Evolutionary conservation across 2,329 filamentous ascomycete genomes (phyloP), one percentile per base, ranked within the genome.

Genomic region (Reticulascus tulasneorum): DNA sequence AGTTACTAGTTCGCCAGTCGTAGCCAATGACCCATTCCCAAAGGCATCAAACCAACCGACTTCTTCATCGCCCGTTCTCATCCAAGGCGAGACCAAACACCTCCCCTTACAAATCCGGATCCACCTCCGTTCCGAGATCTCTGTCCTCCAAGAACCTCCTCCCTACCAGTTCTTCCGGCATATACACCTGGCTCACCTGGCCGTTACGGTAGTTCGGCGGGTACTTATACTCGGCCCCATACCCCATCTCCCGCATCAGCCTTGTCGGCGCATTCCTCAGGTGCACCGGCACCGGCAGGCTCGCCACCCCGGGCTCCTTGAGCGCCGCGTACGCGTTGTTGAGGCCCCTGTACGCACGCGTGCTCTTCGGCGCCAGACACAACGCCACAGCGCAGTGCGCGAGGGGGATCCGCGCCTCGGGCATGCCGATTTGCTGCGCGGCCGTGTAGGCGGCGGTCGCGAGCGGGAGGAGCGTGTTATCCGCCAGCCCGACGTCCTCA

Each of bases 141-240:
- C 71, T 66, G 5, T 89, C 80, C 53, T 94, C 88, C 23, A 97
- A 60, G 53, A 97, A 97, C 15, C 53, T 68, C 30, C 84, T 72
- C 0, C 82, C 88, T 23, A 68, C 58, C 7, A 98, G 60, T 37
- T 76, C 75, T 9, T 87, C 82, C 0, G 93, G 93, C n/a, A 98
- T 61, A 60, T 97, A 98, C 17, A 90, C 84, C 64, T 98, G 93
- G 45, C 70, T 75, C 1, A 97, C 91, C 48, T 67, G 77, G 0
- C 93, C 93, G 42, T 90, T 79, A 33, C 76, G 64, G 53, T 91
- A 98, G 49, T 94, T 86, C 0, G 93, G 93, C 48, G 94, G 94
- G 55, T 98, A 97, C 61, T 97, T 97, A 62, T 98, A 98, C 56
- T 89, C 86, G 32, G 80, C 82, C 1, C 90, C 90, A 54, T 89